Conservation (phyloP, 2,329 filamentous ascomycete genomes). For the Sarocladiaceae sp. region DNA sequence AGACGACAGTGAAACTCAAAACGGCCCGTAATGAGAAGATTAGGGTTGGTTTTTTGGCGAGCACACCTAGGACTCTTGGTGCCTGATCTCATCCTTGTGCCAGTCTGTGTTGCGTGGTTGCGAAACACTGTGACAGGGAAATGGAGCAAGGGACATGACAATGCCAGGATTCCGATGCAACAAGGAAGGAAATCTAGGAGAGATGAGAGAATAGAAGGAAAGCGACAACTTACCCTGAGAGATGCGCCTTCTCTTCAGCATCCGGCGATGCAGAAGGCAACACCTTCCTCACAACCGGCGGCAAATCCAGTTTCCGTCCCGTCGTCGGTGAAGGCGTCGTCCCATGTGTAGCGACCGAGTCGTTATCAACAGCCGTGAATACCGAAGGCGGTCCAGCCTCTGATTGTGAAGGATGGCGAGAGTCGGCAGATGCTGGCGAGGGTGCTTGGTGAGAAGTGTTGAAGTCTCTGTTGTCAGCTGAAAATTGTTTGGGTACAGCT, state of each 20-base stretch:
- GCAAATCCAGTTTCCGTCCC: neutral
- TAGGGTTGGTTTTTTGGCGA: too few relatives aligned
- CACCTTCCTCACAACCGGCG: neutral
- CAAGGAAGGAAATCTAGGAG: neutral
- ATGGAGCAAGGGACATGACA: neutral
- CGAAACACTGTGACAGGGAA: too few relatives aligned
- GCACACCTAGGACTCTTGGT: too few relatives aligned
- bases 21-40: too few relatives aligned
- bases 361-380: constrained; percentile 1
- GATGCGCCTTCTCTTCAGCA: neutral
- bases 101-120: too few relatives aligned
- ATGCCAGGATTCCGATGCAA: too few relatives aligned
- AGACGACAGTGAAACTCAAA: too few relatives aligned
- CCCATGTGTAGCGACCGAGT: neutral
- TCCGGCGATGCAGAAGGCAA: constrained; percentile 7
- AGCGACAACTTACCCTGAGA: neutral
- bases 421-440: constrained; percentile 15
- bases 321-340: constrained; percentile 1
- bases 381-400: neutral
- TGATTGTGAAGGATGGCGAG: neutral
- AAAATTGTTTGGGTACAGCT: constrained; percentile 16
- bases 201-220: neutral
- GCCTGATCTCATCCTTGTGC: too few relatives aligned
- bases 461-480: constrained; percentile 15
- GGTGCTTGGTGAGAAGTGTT: constrained; percentile 17